Evolutionary conservation across 169 alveolate species (phyloP), one percentile per base, ranked within the genome.

Genomic region (Plasmodium malariae): DNA sequence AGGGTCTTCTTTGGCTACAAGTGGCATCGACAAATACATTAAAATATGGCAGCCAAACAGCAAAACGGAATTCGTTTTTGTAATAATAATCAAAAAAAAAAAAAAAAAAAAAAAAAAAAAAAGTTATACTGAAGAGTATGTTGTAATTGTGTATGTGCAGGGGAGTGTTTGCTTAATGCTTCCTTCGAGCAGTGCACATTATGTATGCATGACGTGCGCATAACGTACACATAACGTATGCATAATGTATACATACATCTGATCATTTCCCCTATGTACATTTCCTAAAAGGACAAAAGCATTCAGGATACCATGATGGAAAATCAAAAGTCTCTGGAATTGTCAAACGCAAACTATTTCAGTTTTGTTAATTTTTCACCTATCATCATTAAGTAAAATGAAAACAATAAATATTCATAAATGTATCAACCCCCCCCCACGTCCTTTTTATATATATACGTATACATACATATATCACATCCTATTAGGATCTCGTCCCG

Each of bases 31-130:
- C 51, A 57, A 74, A 34, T 67, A 74, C 83, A 63, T 92, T 49
- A 68, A 92, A 68, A 55, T 92, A 1, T 92, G 95, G 95, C 17
- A 74, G n/a, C 95, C 95, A 5, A 24, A 51, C 1, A 89, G 85
- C 24, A 57, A 2, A 14, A 17, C 14, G 19, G 87, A 88, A 17
- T 60, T 49, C 32, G 68, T 60, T 9, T 65, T 89, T 59, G 95
- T 92, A 76, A 12, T 59, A 62, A 54, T 32, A 14, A 21, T n/a
- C n/a, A n/a, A n/a, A n/a, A n/a, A n/a, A n/a, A n/a, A n/a, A n/a
- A 19, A 0, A 37, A n/a, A n/a, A n/a, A n/a, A n/a, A n/a, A n/a
- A n/a, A n/a, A n/a, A n/a, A 36, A 17, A 48, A 1, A 70, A 14
- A 2, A 21, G 24, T 3, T 4, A 26, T 1, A 2, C 17, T 0